Evolutionary conservation across 106 monocot genomes (phyloP), one percentile per base, ranked within the genome.

Genomic region (Agapanthus africanus): DNA sequence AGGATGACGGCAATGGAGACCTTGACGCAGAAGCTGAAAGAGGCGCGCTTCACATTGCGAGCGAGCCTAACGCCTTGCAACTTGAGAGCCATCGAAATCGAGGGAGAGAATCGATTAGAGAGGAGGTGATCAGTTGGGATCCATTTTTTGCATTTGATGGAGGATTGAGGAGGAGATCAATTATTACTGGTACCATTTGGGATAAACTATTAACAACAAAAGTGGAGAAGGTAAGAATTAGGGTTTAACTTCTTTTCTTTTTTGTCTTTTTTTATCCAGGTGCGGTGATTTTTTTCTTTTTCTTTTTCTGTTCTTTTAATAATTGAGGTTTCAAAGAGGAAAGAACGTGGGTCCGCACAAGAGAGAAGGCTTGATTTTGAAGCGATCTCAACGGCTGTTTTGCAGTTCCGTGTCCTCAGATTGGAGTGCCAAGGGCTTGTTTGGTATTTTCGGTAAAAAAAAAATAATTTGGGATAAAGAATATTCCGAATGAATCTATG

Each of bases 1-100:
- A 91, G 54, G 28, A 88, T 26, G 41, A 82, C 77, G 19, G 60
- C 95, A 22, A 86, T 47, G n/a, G 69, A 60, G 1, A 85, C 75
- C 71, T 90, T 94, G 33, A 72, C 79, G 70, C 44, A 64, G 80
- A 93, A 82, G 30, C 90, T 84, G 25, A 87, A 68, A 7, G 78
- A 75, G 4, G 65, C 70, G 33, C 79, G 77, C 68, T 81, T 88
- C 39, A 59, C 31, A 26, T 16, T 77, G 26, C 66, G 83, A 38
- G 74, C 66, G 27, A 84, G 46, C 25, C 75, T 68, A 19, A 63
- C 19, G 5, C 79, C 71, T 7, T 15, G 68, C 9, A 68, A 22
- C 6, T 50, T 47, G 32, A 68, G 50, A 9, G 79, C 87, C 91
- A 91, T 91, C 61, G 36, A 61, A 4, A 13, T 11, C 11, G 4